Evolutionary conservation across 441 rosid species (phyloP), one percentile per base, ranked within the genome.

Genomic region (Lepidium campestre): DNA sequence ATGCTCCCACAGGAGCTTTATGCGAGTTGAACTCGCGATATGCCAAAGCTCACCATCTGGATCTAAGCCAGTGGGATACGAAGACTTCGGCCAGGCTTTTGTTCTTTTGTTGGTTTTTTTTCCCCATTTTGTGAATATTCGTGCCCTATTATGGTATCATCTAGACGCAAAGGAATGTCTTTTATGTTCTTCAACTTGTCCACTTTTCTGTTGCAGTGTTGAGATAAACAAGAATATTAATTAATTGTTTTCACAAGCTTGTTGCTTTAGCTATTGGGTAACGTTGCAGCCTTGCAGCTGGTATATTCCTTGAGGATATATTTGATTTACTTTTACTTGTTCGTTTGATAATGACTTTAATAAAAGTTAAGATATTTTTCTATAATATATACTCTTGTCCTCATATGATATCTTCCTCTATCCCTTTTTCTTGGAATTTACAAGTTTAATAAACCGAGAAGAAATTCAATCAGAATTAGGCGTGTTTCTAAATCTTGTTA

Each of bases 391-490:
- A n/a, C 47, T 53, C 17, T 72, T 52, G 67, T 42, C 50, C 20
- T 29, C 62, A 50, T 59, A 62, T 65, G 61, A 41, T n/a, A n/a
- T 19, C 59, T 52, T 39, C 39, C 53, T 67, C 60, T 67, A 67
- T 67, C 68, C 77, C 53, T 15, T 67, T 66, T 73, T 54, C 68
- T 73, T 73, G 77, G 73, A 73, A 67, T 73, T 67, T 73, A 67
- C 77, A 73, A 66, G 77, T 63, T 44, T 66, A 49, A 66, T 19
- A 68, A 59, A 60, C 67, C 55, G 62, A 72, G 37, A 72, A 41
- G n/a, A 12, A 46, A 22, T 55, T 46, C 64, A 29, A 34, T 42
- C 34, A 40, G 23, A 23, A 64, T n/a, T 50, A 44, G 4, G 45
- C 37, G 41, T 67, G 52, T 44, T 29, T 31, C 34, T 42, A 65